A percentile compares a stretch with the other conserved stretches of the same genome.
phyloP scores from a whole-genome alignment of 106 monocot species.

The Acorus calamus region DNA sequence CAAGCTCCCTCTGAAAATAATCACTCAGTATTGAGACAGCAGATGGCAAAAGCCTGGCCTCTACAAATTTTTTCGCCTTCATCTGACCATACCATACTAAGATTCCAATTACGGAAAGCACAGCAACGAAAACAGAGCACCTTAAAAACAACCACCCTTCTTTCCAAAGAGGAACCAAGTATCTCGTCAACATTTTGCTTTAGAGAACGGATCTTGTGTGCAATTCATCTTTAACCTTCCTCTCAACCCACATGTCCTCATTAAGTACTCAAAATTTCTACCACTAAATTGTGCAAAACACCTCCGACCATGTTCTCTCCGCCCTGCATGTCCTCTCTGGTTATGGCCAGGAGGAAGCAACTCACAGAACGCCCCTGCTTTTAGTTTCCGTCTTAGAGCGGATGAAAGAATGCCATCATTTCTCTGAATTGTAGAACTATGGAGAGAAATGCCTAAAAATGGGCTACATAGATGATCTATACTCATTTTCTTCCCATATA shows the following conservation, averaged over 20 bases:
- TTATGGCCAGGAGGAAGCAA: slow-evolving; percentile 11
- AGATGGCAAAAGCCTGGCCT: slow-evolving; percentile 63
- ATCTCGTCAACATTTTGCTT: slow-evolving; percentile 30
- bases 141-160: slow-evolving; percentile 70
- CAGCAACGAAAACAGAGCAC: slow-evolving; percentile 66
- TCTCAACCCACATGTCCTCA: slow-evolving; percentile 12
- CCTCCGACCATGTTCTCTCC: background rate
- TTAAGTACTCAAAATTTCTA: slow-evolving; percentile 8
- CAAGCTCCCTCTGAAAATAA: slow-evolving; percentile 71
- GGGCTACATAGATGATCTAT: slow-evolving; percentile 21
- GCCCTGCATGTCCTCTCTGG: slow-evolving; percentile 4
- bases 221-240: slow-evolving; percentile 31
- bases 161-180: slow-evolving; percentile 50
- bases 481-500: slow-evolving; percentile 25
- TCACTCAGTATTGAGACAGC: slow-evolving; percentile 71
- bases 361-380: slow-evolving; percentile 5
- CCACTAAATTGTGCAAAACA: slow-evolving; percentile 3
- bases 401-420: slow-evolving; percentile 7
- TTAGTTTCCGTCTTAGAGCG: slow-evolving; percentile 8
- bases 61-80: slow-evolving; percentile 48
- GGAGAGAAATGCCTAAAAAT: slow-evolving; percentile 38
- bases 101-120: slow-evolving; percentile 60
- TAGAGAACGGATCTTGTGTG: slow-evolving; percentile 28
- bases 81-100: slow-evolving; percentile 76
- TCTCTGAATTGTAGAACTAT: slow-evolving; percentile 6